Evolutionary conservation across 495 filamentous ascomycete species (phyloP), one percentile per base, ranked within the genome.

Genomic region (Podospora australis): DNA sequence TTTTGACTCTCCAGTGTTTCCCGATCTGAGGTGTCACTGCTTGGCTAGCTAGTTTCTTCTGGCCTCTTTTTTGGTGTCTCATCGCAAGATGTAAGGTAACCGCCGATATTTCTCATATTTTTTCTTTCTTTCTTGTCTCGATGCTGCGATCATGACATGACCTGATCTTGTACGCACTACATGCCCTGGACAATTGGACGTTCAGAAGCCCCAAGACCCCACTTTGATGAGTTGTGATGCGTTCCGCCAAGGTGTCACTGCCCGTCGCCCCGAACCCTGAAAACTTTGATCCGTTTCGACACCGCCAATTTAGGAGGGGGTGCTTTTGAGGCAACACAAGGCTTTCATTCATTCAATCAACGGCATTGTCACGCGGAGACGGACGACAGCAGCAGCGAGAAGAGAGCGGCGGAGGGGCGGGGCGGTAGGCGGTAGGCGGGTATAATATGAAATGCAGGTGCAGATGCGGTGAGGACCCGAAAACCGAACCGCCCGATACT

Each of bases 211-310:
- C 39, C 39, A 42, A 42, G 39, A n/a, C 39, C 19, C 17, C n/a
- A 23, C 14, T 36, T 36, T 16, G 5, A 6, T 5, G 8, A 36
- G 5, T 7, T 22, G 19, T 20, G 14, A 39, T 8, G 5, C 13
- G 19, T n/a, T 36, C 32, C 30, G 5, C 7, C 14, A 14, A 36
- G 1, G 14, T 3, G 1, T 17, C 13, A 36, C 32, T 16, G 19
- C 7, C n/a, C n/a, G 14, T 16, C n/a, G n/a, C 9, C 5, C 2
- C 13, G 11, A 20, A 39, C 17, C 36, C 36, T 11, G 17, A 39
- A 30, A 6, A 6, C 26, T 6, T 36, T 28, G 32, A 21, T 43
- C 40, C 40, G 40, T 23, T 43, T 43, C 23, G 40, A 43, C 40
- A 43, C 40, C 40, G 40, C 40, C 40, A 26, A 2, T 43, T 43